A percentile compares a stretch with the other conserved stretches of the same genome.
Evolutionary conservation across 352 stramenopile species (phyloP).

Genomic region (Peronosclerospora sorghi): DNA sequence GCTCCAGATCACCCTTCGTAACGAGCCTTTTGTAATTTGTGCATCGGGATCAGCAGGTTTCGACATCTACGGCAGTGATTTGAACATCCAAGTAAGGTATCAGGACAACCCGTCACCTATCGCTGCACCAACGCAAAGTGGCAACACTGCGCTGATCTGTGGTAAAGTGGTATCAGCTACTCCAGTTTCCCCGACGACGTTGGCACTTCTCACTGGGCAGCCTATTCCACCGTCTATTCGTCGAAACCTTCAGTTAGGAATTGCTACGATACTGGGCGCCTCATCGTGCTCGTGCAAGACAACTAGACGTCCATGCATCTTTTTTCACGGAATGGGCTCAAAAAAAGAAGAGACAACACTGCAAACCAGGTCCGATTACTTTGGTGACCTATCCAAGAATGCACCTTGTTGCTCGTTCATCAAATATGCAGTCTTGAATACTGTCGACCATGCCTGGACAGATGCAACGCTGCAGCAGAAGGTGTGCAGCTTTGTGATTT

Average conservation of each 20-base stretch:
- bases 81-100: slow-evolving; percentile 11
- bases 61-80: slow-evolving; percentile 5
- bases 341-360: not conserved
- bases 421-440: slow-evolving; percentile 25
- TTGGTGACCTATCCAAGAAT: slow-evolving; percentile 11
- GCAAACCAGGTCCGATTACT: too few relatives aligned
- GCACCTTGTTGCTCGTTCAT: slow-evolving; percentile 10
- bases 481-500: slow-evolving; percentile 14
- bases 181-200: slow-evolving; percentile 4
- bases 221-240: not conserved
- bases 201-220: slow-evolving; percentile 9
- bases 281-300: slow-evolving; percentile 8
- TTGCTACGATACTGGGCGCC: not conserved
- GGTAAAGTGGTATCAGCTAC: not conserved
- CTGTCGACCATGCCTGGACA: slow-evolving; percentile 20
- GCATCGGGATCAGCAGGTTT: slow-evolving; percentile 2
- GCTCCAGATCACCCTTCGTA: slow-evolving; percentile 5
- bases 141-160: not conserved
- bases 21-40: slow-evolving; percentile 7
- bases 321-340: slow-evolving; percentile 27
- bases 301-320: slow-evolving; percentile 7
- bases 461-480: slow-evolving; percentile 15
- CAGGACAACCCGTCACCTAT: not conserved
- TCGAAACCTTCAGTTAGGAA: slow-evolving; percentile 1
- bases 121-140: not conserved